Conservation (phyloP, 139 green algal species). For the Micromonas pusilla region DNA sequence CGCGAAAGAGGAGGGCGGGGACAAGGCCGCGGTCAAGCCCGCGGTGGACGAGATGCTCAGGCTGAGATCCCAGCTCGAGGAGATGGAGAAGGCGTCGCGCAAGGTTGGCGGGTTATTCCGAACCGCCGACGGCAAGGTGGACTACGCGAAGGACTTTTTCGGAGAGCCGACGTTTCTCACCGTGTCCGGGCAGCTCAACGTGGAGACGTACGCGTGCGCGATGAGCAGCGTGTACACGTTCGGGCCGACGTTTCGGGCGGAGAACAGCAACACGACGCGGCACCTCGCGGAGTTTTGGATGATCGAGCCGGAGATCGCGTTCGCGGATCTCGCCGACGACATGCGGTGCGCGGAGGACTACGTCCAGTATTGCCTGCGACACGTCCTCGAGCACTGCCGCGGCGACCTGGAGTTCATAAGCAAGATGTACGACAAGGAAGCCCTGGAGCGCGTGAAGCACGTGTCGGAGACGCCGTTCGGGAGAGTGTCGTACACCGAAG, state of each 20-base stretch:
- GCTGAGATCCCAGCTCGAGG: constrained; percentile 60
- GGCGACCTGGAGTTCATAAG: constrained; percentile 73
- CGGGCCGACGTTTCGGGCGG: constrained; percentile 46
- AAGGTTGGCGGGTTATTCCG: constrained; percentile 26
- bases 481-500: constrained; percentile 87
- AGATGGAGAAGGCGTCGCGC: constrained; percentile 45
- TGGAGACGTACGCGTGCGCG: constrained; percentile 52
- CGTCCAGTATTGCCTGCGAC: constrained; percentile 65
- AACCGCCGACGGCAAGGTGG: constrained; percentile 48
- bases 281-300: constrained; percentile 87
- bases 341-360: constrained; percentile 88
- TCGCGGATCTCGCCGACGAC: constrained; percentile 68
- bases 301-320: constrained; percentile 78
- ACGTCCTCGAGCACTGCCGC: constrained; percentile 62
- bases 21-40: constrained; percentile 59
- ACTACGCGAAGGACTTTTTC: constrained; percentile 97
- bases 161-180: constrained; percentile 80
- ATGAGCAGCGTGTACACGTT: constrained; percentile 53
- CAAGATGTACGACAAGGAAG: constrained; percentile 76
- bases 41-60: constrained; percentile 53
- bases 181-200: constrained; percentile 48
- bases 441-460: constrained; percentile 66
- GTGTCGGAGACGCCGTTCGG: constrained; percentile 77
- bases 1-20: constrained; percentile 42
- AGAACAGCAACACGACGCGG: constrained; percentile 52